phyloP scores from a whole-genome alignment of 257 asterid species.

The Nicotiana knightiana region DNA sequence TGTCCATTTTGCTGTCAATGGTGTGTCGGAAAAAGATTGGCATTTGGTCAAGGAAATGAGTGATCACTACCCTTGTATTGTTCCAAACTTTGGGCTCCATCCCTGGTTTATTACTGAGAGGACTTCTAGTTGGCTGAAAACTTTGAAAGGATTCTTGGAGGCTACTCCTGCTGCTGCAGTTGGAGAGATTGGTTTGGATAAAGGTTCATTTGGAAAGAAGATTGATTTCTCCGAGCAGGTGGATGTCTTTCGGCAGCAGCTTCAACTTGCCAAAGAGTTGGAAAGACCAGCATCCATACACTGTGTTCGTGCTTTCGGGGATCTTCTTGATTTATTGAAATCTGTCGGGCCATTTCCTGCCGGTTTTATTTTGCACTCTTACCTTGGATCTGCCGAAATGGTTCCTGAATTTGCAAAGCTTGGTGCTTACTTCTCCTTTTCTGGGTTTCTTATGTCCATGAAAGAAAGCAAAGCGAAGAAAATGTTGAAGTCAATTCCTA shows the following conservation, averaged over 20 bases:
- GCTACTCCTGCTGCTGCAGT: conserved; percentile 79
- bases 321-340: conserved; percentile 71
- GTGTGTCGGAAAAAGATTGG: conserved; percentile 89
- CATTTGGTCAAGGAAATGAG: conserved; percentile 79
- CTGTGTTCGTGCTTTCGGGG: conserved; percentile 90
- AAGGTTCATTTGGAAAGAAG: conserved; percentile 63
- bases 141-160: conserved; percentile 50
- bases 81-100: conserved; percentile 87
- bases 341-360: conserved; percentile 79
- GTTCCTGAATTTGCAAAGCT: conserved; percentile 68
- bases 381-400: conserved; percentile 94
- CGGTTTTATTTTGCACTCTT: conserved; percentile 79
- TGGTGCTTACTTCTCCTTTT: conserved; percentile 90
- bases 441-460: conserved; percentile 88
- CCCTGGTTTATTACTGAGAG: conserved; percentile 77
- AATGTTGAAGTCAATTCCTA: conserved; percentile 68
- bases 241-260: conserved; percentile 68
- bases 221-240: conserved; percentile 71
- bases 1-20: conserved; percentile 77
- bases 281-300: conserved; percentile 82
- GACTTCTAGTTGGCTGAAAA: conserved; percentile 62
- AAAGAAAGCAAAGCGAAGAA: conserved; percentile 88
- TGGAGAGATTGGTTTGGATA: conserved; percentile 96
- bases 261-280: conserved; percentile 75
- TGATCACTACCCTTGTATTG: conserved; percentile 46